Conservation (phyloP, 306 rosid genomes). For the Cucurbita maxima region DNA sequence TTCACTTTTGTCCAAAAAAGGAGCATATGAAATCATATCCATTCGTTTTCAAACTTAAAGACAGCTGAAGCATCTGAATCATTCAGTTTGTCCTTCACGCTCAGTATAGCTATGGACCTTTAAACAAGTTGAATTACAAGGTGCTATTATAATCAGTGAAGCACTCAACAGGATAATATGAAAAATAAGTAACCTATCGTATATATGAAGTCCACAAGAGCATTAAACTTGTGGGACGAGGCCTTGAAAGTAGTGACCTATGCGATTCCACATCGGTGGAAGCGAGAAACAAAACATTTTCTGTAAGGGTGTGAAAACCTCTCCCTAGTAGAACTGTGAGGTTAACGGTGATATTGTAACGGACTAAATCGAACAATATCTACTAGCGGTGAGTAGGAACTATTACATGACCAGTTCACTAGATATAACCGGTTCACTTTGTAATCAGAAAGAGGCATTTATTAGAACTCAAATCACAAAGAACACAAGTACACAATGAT, state of each 20-base stretch:
- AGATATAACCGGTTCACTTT: slow-evolving; percentile 22
- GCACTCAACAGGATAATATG: background rate
- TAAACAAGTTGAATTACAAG: background rate
- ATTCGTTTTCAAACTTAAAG: background rate
- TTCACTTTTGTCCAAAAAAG: background rate
- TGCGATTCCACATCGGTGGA: too few species aligned
- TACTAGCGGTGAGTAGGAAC: too few species aligned
- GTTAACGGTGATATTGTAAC: too few species aligned
- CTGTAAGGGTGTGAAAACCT: too few species aligned
- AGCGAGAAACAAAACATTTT: too few species aligned
- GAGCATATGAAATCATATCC: slow-evolving; percentile 3
- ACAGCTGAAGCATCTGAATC: slow-evolving; percentile 1
- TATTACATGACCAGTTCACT: slow-evolving; percentile 10
- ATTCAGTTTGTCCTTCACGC: background rate
- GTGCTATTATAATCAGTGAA: background rate
- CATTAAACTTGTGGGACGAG: slow-evolving; percentile 27
- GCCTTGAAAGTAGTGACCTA: slow-evolving; percentile 8
- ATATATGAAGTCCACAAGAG: background rate
- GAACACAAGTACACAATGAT: slow-evolving; percentile 22
- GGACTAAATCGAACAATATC: too few species aligned
- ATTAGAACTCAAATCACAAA: slow-evolving; percentile 22
- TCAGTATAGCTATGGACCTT: background rate
- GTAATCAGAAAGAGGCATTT: slow-evolving; percentile 14
- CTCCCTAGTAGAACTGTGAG: too few species aligned
- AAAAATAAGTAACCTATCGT: background rate